Conservation (phyloP, 139 green algal genomes). For the Zygnema cylindricum region DNA sequence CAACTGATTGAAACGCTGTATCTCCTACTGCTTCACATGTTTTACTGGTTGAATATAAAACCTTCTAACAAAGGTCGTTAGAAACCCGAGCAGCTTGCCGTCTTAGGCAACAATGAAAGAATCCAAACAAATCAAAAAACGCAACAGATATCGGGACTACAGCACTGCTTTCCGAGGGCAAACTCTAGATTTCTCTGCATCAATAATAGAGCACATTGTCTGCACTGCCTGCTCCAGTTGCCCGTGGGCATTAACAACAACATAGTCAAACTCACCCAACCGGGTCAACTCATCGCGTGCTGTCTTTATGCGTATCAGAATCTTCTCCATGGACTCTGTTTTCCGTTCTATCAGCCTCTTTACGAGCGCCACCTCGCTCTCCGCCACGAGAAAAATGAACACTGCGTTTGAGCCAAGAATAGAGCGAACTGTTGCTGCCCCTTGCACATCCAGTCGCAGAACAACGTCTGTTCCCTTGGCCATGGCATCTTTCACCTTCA, state of each 20-base stretch:
- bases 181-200: constrained; percentile 77
- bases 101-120: too few relatives aligned
- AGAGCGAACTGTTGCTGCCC: constrained; percentile 78
- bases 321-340: constrained; percentile 79
- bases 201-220: constrained; percentile 81
- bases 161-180: background rate
- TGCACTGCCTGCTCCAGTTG: constrained; percentile 80
- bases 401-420: constrained; percentile 79
- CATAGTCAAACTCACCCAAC: constrained; percentile 89
- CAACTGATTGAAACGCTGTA: too few relatives aligned
- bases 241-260: constrained; percentile 87
- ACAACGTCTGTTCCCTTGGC: constrained; percentile 83
- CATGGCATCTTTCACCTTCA: constrained; percentile 70
- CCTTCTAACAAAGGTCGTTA: too few relatives aligned
- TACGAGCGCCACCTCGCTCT: constrained; percentile 82
- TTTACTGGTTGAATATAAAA: too few relatives aligned
- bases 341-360: constrained; percentile 80
- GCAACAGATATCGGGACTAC: too few relatives aligned
- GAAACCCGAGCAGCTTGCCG: too few relatives aligned
- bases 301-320: constrained; percentile 76
- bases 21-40: too few relatives aligned
- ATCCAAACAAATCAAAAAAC: too few relatives aligned
- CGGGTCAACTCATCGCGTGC: constrained; percentile 75
- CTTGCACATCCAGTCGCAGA: constrained; percentile 92
- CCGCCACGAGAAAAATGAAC: constrained; percentile 87